A percentile compares a stretch with the other conserved stretches of the same genome.
phyloP scores from a whole-genome alignment of 305 asterid genomes.

The Fraxinus baroniana region DNA sequence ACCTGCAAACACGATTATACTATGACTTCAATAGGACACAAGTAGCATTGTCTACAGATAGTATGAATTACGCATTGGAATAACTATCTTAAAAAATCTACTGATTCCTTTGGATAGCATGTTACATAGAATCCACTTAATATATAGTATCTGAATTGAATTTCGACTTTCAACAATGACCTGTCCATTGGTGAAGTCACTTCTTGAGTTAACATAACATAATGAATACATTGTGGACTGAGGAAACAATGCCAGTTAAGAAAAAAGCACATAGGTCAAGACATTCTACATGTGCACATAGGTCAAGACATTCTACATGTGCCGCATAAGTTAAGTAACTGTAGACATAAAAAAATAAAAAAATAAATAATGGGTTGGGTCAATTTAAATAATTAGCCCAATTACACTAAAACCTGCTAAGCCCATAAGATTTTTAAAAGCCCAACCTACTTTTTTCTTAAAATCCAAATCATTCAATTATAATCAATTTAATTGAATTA shows the following conservation, averaged over 20 bases:
- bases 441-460: too few relatives aligned
- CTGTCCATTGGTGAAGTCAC: not conserved
- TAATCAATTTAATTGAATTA: too few relatives aligned
- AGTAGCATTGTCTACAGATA: conserved; percentile 9
- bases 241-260: not conserved
- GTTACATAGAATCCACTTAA: not conserved
- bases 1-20: conserved; percentile 44
- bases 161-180: not conserved
- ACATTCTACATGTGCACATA: not conserved
- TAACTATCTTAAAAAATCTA: not conserved
- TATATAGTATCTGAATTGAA: not conserved
- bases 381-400: too few relatives aligned
- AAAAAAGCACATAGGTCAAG: not conserved
- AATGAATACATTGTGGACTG: not conserved
- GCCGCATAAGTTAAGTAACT: not conserved
- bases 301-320: not conserved
- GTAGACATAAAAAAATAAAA: too few relatives aligned
- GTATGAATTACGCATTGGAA: conserved; percentile 1
- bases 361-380: too few relatives aligned
- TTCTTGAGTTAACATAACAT: not conserved
- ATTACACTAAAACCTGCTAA: too few relatives aligned
- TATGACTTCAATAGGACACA: conserved; percentile 6
- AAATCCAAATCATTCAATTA: too few relatives aligned
- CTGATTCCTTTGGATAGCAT: not conserved
- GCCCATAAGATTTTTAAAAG: too few relatives aligned